Percentiles rank a stretch among this genome's conserved stretches.
phyloP scores from a whole-genome alignment of 331 rosid genomes.

The Phaseolus coccineus region DNA sequence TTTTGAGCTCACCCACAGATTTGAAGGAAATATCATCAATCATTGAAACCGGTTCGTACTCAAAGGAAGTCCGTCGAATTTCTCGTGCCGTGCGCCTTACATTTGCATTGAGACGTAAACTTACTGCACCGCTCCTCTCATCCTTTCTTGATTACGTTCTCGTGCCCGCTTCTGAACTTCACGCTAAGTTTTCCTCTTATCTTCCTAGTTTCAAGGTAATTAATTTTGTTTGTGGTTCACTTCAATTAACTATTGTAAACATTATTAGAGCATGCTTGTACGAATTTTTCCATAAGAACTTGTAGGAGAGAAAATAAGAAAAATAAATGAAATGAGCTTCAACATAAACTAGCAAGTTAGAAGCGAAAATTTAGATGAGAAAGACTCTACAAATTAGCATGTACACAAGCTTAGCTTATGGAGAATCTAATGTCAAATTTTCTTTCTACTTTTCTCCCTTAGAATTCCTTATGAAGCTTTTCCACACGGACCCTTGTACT shows the following conservation, averaged over 20 bases:
- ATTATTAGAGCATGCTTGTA: too few species aligned
- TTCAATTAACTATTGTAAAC: not conserved
- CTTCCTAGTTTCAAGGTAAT: slow-evolving; percentile 68
- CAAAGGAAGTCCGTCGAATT: slow-evolving; percentile 51
- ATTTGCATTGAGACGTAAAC: slow-evolving; percentile 47
- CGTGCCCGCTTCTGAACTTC: slow-evolving; percentile 67
- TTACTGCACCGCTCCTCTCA: slow-evolving; percentile 46
- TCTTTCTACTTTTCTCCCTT: too few species aligned
- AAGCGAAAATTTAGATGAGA: too few species aligned
- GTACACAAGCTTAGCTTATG: too few species aligned
- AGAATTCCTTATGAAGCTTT: too few species aligned
- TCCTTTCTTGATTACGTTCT: slow-evolving; percentile 62
- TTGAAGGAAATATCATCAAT: slow-evolving; percentile 48
- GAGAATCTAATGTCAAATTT: too few species aligned
- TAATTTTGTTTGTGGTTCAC: not conserved
- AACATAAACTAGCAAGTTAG: too few species aligned
- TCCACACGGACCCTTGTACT: too few species aligned
- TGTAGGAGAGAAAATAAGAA: too few species aligned
- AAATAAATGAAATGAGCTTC: too few species aligned
- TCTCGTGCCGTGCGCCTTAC: slow-evolving; percentile 53
- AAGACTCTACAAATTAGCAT: too few species aligned
- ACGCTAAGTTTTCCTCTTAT: slow-evolving; percentile 54
- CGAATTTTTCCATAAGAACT: too few species aligned
- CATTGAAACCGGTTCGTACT: slow-evolving; percentile 49
- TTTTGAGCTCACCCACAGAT: slow-evolving; percentile 10